These are phyloP conservation scores for Cytospora piceae DNA, from an alignment of 2,329 filamentous ascomycete species.

Conservation along the genomic window DNA sequence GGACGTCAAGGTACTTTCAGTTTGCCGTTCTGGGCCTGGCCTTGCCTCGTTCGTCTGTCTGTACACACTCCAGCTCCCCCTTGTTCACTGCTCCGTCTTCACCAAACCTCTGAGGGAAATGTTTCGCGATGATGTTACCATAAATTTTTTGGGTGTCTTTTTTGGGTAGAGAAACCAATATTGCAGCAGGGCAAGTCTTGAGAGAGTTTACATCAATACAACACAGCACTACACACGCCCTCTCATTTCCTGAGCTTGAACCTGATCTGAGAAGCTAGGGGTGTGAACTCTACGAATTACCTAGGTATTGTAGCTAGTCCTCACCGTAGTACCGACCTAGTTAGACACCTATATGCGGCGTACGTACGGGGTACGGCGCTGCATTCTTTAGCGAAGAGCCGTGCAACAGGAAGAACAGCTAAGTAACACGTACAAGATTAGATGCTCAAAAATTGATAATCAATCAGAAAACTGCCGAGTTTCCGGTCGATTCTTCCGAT, in stretches of 20 bases:
- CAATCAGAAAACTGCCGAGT: neutral
- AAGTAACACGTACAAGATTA: neutral
- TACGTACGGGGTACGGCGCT: neutral
- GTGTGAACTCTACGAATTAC: neutral
- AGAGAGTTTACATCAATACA: neutral
- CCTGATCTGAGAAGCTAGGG: neutral
- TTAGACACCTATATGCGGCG: neutral
- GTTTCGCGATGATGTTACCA: neutral
- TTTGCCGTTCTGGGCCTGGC: neutral
- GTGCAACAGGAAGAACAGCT: neutral
- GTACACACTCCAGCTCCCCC: too few relatives aligned
- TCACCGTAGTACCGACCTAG: too few relatives aligned
- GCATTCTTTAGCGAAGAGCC: slow-evolving; percentile 4
- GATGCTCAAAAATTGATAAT: too few relatives aligned
- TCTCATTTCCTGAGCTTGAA: neutral
- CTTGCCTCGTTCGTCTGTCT: neutral
- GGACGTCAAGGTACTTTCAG: neutral
- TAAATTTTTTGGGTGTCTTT: neutral
- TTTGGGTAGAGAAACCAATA: neutral
- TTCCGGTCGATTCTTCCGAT: neutral
- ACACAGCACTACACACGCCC: neutral
- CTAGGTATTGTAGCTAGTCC: too few relatives aligned
- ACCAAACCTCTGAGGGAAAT: neutral
- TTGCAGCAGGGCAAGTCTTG: neutral
- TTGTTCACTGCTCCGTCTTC: neutral